Conservation (phyloP, 768 basidiomycete genomes). For the Lentinula sp. region DNA sequence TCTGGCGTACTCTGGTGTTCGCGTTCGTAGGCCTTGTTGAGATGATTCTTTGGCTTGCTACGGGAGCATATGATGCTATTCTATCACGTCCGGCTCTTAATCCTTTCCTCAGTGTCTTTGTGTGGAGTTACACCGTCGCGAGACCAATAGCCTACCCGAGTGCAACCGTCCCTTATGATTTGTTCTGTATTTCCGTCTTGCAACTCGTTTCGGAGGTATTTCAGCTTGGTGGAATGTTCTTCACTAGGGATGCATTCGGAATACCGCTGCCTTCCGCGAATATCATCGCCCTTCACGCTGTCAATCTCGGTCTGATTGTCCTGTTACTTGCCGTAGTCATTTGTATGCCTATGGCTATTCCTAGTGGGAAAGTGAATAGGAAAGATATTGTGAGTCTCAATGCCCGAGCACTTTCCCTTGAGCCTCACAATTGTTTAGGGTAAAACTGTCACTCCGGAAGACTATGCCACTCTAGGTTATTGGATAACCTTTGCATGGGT, state of each 20-base stretch:
- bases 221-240: conserved; percentile 48
- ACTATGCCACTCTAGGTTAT: conserved; percentile 64
- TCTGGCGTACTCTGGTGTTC: conserved; percentile 61
- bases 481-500: conserved; percentile 76
- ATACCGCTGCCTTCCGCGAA: conserved; percentile 32
- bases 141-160: conserved; percentile 48
- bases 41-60: conserved; percentile 51
- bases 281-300: conserved; percentile 20
- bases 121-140: conserved; percentile 64
- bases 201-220: conserved; percentile 42
- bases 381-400: conserved; percentile 52
- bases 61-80: conserved; percentile 50
- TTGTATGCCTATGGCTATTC: conserved; percentile 62
- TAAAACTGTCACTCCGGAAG: conserved; percentile 57
- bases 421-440: conserved; percentile 30
- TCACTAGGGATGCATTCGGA: conserved; percentile 38
- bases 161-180: conserved; percentile 55
- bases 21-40: conserved; percentile 50
- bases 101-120: conserved; percentile 40
- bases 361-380: conserved; percentile 42
- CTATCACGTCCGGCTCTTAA: conserved; percentile 22
- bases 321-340: conserved; percentile 41
- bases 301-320: conserved; percentile 39
- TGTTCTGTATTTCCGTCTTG: conserved; percentile 51
- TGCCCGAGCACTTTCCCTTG: not conserved